Evolutionary conservation across 805 yeast genomes (phyloP), one percentile per base, ranked within the genome.

Genomic region (Dipodascopsis tothii): DNA sequence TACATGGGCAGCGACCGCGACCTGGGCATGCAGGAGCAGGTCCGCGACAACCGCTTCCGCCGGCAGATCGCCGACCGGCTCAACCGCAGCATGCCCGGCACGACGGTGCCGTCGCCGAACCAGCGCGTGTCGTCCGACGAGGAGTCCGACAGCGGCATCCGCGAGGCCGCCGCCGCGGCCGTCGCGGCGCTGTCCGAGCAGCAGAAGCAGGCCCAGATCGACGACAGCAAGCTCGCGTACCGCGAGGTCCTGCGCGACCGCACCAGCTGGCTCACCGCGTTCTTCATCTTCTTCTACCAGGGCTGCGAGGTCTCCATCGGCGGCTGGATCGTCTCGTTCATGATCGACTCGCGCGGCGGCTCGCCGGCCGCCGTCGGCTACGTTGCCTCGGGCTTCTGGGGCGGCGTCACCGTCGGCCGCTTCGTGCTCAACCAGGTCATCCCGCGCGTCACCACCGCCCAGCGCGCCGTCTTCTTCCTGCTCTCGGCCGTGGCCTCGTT

Each of bases 251-350:
- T 44, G 6, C 37, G 37, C 30, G 23, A 34, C 32, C 22, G 25
- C 5, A 33, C 30, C 21, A 37, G 51, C 1, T 66, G 82, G 71
- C 52, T 73, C 1, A 63, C 78, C 47, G 69, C 86, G 4, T 50
- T 68, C 1, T 76, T 73, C 54, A 65, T 80, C 16, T 71, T 81
- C 50, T 67, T 77, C 37, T 81, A 82, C 54, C 75, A 80, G 48
- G 90, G 90, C 5, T 74, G 77, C 1, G 88, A 81, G 58, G 80
- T 80, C 16, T 62, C 82, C 1, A 62, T 81, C 45, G 86, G 81
- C 1, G 82, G 87, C 2, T 82, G 88, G 87, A 64, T 78, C 19
- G 78, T 77, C 37, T 75, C 84, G 2, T 82, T 72, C 54, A 60
- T 82, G 40, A 65, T 77, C 34, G 74, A 72, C 20, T 71, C 75